phyloP scores from a whole-genome alignment of 768 basidiomycete genomes.

The Dioszegia hungarica region DNA sequence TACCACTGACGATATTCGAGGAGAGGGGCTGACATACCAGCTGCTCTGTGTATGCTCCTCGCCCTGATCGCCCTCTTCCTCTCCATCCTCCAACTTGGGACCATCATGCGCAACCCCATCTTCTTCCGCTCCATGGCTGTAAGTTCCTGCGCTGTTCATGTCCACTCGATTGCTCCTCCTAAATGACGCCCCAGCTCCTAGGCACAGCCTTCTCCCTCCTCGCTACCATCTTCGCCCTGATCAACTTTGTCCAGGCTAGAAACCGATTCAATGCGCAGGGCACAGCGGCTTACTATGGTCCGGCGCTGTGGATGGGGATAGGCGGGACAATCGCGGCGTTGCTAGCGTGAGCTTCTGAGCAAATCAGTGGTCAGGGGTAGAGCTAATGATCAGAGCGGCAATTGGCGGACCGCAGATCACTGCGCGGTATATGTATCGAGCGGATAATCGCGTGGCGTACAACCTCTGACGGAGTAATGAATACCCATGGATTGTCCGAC shows the following conservation, averaged over 20 bases:
- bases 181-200: constrained; percentile 15
- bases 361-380: not conserved
- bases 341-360: constrained; percentile 17
- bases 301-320: constrained; percentile 33
- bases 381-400: too few relatives aligned
- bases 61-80: constrained; percentile 23
- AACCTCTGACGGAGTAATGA: constrained; percentile 15
- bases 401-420: constrained; percentile 30
- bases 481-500: too few relatives aligned
- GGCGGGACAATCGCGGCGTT: constrained; percentile 21
- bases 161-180: too few relatives aligned
- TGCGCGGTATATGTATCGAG: constrained; percentile 33
- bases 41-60: constrained; percentile 24
- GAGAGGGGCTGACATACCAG: constrained; percentile 7
- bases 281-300: constrained; percentile 19
- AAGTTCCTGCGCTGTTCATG: too few relatives aligned
- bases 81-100: constrained; percentile 19
- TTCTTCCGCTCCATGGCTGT: constrained; percentile 32
- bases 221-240: constrained; percentile 26
- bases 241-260: constrained; percentile 24
- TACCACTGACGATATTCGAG: not conserved
- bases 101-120: constrained; percentile 30
- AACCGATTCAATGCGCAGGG: constrained; percentile 11
- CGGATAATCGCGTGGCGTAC: constrained; percentile 22
- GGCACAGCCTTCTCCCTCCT: constrained; percentile 20